A percentile compares a stretch with the other conserved stretches of the same genome.
These are phyloP conservation scores for Hygrocybe coccinea DNA, from an alignment of 768 basidiomycete genomes.

Conservation along the genomic window DNA sequence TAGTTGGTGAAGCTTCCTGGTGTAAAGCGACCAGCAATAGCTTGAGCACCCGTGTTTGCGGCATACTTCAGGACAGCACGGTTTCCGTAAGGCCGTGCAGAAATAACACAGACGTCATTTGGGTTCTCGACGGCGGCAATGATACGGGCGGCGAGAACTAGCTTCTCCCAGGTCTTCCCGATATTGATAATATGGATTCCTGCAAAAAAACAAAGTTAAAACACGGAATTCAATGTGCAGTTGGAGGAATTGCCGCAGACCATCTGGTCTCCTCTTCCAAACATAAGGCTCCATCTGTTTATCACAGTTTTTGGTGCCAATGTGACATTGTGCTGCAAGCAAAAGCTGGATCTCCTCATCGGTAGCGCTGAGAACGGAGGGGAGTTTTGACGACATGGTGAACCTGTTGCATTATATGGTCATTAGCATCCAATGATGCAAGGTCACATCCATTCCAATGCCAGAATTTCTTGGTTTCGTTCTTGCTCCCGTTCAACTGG, in stretches of 20 bases:
- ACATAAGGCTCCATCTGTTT: constrained; percentile 99
- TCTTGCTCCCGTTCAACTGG: constrained; percentile 16
- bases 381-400: constrained; percentile 83
- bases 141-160: constrained; percentile 95
- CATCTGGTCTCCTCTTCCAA: constrained; percentile 94
- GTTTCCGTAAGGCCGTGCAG: constrained; percentile 97
- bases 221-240: neutral
- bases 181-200: constrained; percentile 97
- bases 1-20: constrained; percentile 99
- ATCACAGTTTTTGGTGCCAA: constrained; percentile 99
- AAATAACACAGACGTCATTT: constrained; percentile 96
- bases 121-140: constrained; percentile 98
- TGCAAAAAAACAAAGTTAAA: constrained; percentile 28
- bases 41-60: constrained; percentile 95
- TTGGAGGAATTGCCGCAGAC: constrained; percentile 43
- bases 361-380: constrained; percentile 86
- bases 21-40: constrained; percentile 98
- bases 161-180: constrained; percentile 99
- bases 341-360: constrained; percentile 97
- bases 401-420: constrained; percentile 26
- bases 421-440: constrained; percentile 35
- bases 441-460: constrained; percentile 41
- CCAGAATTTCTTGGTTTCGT: constrained; percentile 25
- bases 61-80: constrained; percentile 99
- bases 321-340: constrained; percentile 92